Evolutionary conservation across 495 filamentous ascomycete species (phyloP).

Genomic region (Aspergillus baeticus): DNA sequence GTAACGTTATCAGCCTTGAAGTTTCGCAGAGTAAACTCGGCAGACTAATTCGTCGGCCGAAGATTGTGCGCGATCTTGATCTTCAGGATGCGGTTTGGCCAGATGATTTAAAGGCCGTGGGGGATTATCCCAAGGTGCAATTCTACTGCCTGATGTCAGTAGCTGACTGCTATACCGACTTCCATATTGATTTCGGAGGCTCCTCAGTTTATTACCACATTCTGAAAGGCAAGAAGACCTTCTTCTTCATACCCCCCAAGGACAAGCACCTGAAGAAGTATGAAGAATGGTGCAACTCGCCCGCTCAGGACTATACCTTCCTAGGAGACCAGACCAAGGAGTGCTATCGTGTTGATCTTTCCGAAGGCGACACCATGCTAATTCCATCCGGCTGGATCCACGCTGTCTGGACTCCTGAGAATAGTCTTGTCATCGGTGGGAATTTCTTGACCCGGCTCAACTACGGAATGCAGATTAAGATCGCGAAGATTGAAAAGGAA

Average conservation of each 20-base stretch:
- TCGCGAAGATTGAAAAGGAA: conserved; percentile 70
- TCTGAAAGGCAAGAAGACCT: conserved; percentile 72
- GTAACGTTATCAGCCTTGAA: conserved; percentile 77
- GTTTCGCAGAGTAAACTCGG: conserved; percentile 68
- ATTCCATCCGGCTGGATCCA: conserved; percentile 83
- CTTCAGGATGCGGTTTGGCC: conserved; percentile 74
- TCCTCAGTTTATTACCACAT: conserved; percentile 81
- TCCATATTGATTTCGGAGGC: conserved; percentile 79
- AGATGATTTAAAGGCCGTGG: conserved; percentile 54
- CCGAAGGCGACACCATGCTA: conserved; percentile 73
- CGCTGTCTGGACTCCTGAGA: conserved; percentile 75
- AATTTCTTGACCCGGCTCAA: conserved; percentile 73
- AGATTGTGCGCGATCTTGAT: conserved; percentile 70
- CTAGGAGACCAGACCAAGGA: conserved; percentile 68
- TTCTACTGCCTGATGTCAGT: conserved; percentile 80
- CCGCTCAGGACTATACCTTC: conserved; percentile 69
- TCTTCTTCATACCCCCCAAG: conserved; percentile 76
- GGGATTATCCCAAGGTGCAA: conserved; percentile 62
- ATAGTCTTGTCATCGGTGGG: conserved; percentile 74
- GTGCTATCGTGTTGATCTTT: conserved; percentile 71
- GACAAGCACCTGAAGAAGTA: conserved; percentile 74
- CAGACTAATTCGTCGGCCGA: conserved; percentile 63
- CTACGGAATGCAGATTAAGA: conserved; percentile 69
- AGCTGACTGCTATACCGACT: conserved; percentile 76
- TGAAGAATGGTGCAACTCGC: conserved; percentile 74